Evolutionary conservation across 2,329 filamentous ascomycete species (phyloP).

Genomic region (Dactylonectria estremocensis): DNA sequence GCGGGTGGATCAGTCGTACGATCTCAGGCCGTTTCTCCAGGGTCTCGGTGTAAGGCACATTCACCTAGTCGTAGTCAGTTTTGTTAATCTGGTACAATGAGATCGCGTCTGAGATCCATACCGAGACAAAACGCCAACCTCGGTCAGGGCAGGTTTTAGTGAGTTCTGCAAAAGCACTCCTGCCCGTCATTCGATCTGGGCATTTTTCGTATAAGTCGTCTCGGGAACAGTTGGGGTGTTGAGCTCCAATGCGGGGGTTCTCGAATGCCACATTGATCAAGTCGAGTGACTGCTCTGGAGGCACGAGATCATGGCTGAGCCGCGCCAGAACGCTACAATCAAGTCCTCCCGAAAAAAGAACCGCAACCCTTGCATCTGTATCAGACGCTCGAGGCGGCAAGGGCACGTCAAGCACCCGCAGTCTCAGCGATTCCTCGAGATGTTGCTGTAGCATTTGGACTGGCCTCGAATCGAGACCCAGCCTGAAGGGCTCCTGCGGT

Average conservation of each 20-base stretch:
- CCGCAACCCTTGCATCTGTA: conserved; percentile 72
- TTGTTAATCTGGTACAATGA: background rate
- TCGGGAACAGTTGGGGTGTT: conserved; percentile 57
- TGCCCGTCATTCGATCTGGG: conserved; percentile 90
- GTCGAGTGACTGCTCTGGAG: conserved; percentile 79
- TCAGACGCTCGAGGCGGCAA: conserved; percentile 60
- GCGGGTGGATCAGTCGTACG: conserved; percentile 86
- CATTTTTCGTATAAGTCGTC: conserved; percentile 81
- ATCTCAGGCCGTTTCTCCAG: conserved; percentile 78
- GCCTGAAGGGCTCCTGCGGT: conserved; percentile 51
- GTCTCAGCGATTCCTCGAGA: conserved; percentile 73
- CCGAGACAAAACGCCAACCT: conserved; percentile 85
- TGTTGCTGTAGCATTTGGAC: conserved; percentile 68
- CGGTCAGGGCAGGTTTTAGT: conserved; percentile 77
- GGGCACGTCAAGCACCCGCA: conserved; percentile 78
- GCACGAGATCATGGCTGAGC: conserved; percentile 83
- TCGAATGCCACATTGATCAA: conserved; percentile 97
- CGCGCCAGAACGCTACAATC: conserved; percentile 93
- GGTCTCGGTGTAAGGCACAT: conserved; percentile 86
- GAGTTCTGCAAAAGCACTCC: conserved; percentile 85
- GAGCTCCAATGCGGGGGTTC: conserved; percentile 82
- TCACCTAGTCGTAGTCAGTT: conserved; percentile 65
- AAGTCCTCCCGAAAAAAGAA: conserved; percentile 94
- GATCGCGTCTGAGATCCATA: conserved; percentile 52
- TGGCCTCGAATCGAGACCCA: conserved; percentile 58